These are phyloP conservation scores for Coemansia sp. DNA, from an alignment of 192 early-diverging fungal genomes.

Conservation along the genomic window DNA sequence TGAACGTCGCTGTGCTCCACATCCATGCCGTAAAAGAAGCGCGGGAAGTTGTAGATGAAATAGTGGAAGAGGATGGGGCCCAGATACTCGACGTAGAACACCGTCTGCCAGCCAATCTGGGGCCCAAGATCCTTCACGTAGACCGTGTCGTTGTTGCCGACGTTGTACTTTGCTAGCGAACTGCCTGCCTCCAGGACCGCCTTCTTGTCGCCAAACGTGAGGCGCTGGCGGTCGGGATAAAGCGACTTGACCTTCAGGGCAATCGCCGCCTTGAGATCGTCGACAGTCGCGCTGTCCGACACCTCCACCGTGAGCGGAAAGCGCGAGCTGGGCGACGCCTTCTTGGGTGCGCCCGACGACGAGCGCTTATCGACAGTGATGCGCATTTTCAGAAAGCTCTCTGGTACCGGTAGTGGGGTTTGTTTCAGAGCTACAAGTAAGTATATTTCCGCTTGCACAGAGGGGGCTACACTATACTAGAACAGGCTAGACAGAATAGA, in stretches of 20 bases:
- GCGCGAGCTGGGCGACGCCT: constrained; percentile 9
- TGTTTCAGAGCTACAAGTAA: too few relatives aligned
- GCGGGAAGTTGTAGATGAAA: constrained; percentile 73
- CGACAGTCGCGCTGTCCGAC: constrained; percentile 57
- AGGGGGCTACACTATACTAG: too few relatives aligned
- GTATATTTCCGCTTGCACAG: too few relatives aligned
- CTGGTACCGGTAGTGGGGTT: too few relatives aligned
- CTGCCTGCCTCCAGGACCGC: constrained; percentile 54
- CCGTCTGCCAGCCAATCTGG: constrained; percentile 91
- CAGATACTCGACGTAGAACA: constrained; percentile 90
- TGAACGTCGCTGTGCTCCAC: constrained; percentile 76
- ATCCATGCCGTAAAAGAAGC: constrained; percentile 61
- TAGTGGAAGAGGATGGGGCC: constrained; percentile 87
- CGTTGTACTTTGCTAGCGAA: constrained; percentile 56
- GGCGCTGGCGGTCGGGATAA: constrained; percentile 76
- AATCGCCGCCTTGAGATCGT: constrained; percentile 68
- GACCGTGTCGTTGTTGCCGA: constrained; percentile 62
- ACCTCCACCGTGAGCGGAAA: constrained; percentile 59
- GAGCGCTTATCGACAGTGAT: constrained; percentile 35
- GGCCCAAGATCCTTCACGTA: constrained; percentile 75
- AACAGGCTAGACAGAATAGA: background rate
- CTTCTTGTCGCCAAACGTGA: constrained; percentile 67
- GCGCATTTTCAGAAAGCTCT: constrained; percentile 36
- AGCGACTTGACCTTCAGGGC: constrained; percentile 48
- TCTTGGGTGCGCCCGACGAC: constrained; percentile 2